Evolutionary conservation across 495 filamentous ascomycete genomes (phyloP).

Genomic region (Gamarada debralockiae): DNA sequence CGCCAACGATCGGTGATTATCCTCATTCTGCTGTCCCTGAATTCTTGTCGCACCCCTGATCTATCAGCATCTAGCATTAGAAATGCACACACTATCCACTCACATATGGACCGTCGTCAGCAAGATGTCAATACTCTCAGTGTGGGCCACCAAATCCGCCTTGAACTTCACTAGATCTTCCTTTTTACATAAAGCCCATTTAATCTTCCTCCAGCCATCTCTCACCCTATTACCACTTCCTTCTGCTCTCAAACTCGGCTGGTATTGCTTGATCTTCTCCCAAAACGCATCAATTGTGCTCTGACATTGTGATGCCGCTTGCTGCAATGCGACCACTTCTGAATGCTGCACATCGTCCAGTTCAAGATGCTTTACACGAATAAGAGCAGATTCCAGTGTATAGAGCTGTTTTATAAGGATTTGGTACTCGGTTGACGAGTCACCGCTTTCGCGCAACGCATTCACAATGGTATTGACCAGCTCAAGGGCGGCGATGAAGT

Average conservation of each 20-base stretch:
- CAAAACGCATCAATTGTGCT: slow-evolving; percentile 27
- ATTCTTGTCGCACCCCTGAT: neutral
- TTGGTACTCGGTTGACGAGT: slow-evolving; percentile 18
- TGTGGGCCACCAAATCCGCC: slow-evolving; percentile 27
- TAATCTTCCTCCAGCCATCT: slow-evolving; percentile 24
- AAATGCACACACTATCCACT: neutral
- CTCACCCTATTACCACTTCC: slow-evolving; percentile 16
- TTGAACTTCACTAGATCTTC: slow-evolving; percentile 28
- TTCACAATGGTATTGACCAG: slow-evolving; percentile 18
- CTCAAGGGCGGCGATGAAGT: slow-evolving; percentile 17
- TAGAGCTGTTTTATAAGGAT: slow-evolving; percentile 26
- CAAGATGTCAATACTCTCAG: slow-evolving; percentile 27
- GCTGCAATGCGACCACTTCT: slow-evolving; percentile 21
- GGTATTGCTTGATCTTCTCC: slow-evolving; percentile 22
- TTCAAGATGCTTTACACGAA: slow-evolving; percentile 25
- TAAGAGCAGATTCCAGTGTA: slow-evolving; percentile 27
- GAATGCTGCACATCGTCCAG: slow-evolving; percentile 18
- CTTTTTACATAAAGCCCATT: slow-evolving; percentile 29
- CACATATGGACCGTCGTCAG: slow-evolving; percentile 24
- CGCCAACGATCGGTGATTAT: slow-evolving; percentile 4
- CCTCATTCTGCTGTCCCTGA: neutral
- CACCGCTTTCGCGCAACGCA: slow-evolving; percentile 23
- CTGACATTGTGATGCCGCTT: slow-evolving; percentile 28
- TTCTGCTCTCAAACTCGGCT: slow-evolving; percentile 19
- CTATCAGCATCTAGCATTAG: neutral